Evolutionary conservation across 768 basidiomycete species (phyloP), one percentile per base, ranked within the genome.

Genomic region (Mycena haematopus): DNA sequence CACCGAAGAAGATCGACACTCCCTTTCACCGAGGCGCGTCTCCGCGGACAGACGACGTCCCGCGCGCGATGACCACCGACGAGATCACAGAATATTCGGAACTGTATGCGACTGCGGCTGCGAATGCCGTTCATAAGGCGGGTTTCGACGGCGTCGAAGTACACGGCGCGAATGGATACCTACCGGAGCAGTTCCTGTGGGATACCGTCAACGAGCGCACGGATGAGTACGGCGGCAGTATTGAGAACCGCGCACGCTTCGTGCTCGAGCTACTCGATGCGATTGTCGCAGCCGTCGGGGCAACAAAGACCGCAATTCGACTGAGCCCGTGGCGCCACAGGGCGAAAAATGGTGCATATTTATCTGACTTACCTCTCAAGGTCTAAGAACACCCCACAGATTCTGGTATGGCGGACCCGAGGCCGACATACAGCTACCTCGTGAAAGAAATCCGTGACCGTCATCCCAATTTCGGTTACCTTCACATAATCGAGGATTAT

Each of bases 111-210:
- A 74, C 77, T 10, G 87, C 86, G 0, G 87, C 89, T 4, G 75
- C 75, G 27, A 85, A 85, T 57, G 85, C 85, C 13, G 76, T 87
- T 11, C 68, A 77, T 45, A 67, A 69, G 22, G 88, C 89, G 29
- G 89, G 87, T 0, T 91, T 91, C 64, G 90, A 92, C 62, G 91
- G 89, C 45, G 64, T 84, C 58, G 81, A 81, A 77, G 68, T 84
- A 45, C 82, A 80, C 56, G 75, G 74, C 58, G 79, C 78, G 25
- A 81, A 83, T 58, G 79, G 81, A 0, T 83, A 82, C 59, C 69
- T 87, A 9, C 54, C 80, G n/a, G 85, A 90, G 66, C 86, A 90
- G 70, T 90, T 90, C 77, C 63, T 86, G 9, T 84, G 86, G 68
- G 77, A 82, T 24, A 68, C 76, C 22, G 76, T 76, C 33, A 91